These are phyloP conservation scores for Phycomyces blakesleeanus DNA, from an alignment of 192 early-diverging fungal genomes.

Conservation along the genomic window DNA sequence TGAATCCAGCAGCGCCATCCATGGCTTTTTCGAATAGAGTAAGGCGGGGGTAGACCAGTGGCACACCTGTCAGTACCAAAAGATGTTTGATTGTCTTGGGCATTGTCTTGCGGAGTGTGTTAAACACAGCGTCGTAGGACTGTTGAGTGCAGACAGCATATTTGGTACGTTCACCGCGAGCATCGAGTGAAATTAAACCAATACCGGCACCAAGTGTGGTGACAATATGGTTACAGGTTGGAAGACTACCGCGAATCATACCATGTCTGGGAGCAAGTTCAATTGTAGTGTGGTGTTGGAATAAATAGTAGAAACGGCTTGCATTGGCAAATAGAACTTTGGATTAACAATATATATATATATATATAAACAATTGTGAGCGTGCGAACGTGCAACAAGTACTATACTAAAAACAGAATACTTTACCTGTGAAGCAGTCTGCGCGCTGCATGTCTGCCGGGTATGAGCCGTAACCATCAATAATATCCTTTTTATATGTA, in stretches of 20 bases:
- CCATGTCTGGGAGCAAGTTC: constrained; percentile 52
- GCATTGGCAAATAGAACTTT: constrained; percentile 60
- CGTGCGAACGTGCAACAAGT: too few relatives aligned
- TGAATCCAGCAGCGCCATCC: constrained; percentile 51
- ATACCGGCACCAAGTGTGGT: constrained; percentile 64
- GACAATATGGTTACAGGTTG: constrained; percentile 55
- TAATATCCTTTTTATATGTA: constrained; percentile 47
- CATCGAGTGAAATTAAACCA: constrained; percentile 65
- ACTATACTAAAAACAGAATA: too few relatives aligned
- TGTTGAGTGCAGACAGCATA: constrained; percentile 54
- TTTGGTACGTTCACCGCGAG: constrained; percentile 67
- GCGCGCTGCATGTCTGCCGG: constrained; percentile 68
- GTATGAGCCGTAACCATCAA: constrained; percentile 86
- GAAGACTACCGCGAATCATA: constrained; percentile 39
- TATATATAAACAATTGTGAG: too few relatives aligned
- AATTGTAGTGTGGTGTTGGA: constrained; percentile 77
- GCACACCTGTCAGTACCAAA: constrained; percentile 67
- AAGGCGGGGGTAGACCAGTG: constrained; percentile 74
- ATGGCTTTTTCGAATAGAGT: constrained; percentile 64
- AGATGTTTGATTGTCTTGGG: constrained; percentile 60
- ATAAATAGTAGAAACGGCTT: constrained; percentile 75
- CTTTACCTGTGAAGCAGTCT: constrained; percentile 67
- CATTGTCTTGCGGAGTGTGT: constrained; percentile 47
- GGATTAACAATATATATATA: constrained; percentile 51
- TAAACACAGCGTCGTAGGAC: constrained; percentile 60